Evolutionary conservation across 148 eudicot species (phyloP), one percentile per base, ranked within the genome.

Genomic region (Cornus kousa): DNA sequence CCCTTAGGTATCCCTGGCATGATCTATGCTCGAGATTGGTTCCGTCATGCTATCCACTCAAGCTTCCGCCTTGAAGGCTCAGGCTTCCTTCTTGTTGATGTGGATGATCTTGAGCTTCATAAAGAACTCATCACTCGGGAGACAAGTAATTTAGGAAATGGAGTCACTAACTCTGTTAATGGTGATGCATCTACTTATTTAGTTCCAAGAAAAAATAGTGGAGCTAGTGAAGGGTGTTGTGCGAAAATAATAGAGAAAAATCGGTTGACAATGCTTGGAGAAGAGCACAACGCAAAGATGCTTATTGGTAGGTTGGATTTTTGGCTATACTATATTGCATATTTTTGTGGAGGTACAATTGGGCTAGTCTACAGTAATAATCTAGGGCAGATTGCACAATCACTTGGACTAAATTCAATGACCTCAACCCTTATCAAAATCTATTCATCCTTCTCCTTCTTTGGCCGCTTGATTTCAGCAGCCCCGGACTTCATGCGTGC

Each of bases 371-470:
- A 91, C 57, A 92, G 95, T 72, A 94, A 94, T 77, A 94, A 92
- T 83, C 83, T 94, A 7, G 98, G 98, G 32, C 97, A 94, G 84
- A 92, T 94, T 74, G 87, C 98, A 22, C 92, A 92, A 78, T 92
- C 98, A 32, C 95, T 92, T 46, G 97, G 98, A 10, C 86, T 83
- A 20, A 72, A 82, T 73, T 85, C 91, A 4, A 82, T 83, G 74
- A 92, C 90, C 6, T 82, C 91, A 2, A 87, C 86, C 64, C 92
- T 92, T n/a, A 86, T 91, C 32, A 89, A 92, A 0, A 76, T 94
- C 24, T 94, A 94, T 81, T 94, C 98, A 0, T 90, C 98, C 0
- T 94, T 94, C 83, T 94, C 98, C n/a, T 94, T 94, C 87, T 94
- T 92, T 73, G 97, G 98, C 50, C 93, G 97, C 16, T 81, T 94